These are phyloP conservation scores for Olyra latifolia DNA, from an alignment of 176 grass and related monocot genomes.

Conservation along the genomic window DNA sequence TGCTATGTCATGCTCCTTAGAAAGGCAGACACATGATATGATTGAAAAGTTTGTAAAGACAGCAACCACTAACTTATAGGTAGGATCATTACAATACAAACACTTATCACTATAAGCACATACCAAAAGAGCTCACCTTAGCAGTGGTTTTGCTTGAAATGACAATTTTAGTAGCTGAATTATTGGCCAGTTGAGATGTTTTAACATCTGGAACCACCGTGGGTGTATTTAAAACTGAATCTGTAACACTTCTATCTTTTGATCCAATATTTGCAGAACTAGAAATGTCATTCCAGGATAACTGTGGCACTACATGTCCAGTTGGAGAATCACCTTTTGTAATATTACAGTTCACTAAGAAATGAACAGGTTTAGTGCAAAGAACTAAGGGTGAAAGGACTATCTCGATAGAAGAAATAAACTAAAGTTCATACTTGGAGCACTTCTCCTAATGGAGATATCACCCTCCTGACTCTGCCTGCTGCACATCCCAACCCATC, in stretches of 20 bases:
- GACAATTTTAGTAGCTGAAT: conserved; percentile 32
- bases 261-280: conserved; percentile 29
- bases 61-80: background rate
- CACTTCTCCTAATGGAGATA: conserved; percentile 21
- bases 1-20: background rate
- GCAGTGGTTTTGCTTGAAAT: conserved; percentile 40
- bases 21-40: background rate
- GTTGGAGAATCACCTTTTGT: background rate
- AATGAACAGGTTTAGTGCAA: conserved; percentile 16
- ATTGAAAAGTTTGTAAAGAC: background rate
- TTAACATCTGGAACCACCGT: conserved; percentile 33
- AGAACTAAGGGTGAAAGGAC: background rate
- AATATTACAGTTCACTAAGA: background rate
- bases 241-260: conserved; percentile 27
- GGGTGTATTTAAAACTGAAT: conserved; percentile 24
- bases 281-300: conserved; percentile 15
- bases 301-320: conserved; percentile 26
- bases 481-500: conserved; percentile 36
- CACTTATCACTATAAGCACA: background rate
- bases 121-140: conserved; percentile 47
- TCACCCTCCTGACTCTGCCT: conserved; percentile 12
- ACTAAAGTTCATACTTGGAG: conserved; percentile 30
- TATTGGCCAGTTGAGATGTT: conserved; percentile 33
- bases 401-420: background rate
- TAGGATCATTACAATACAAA: background rate